Conservation (phyloP, 169 alveolate genomes). For the Plasmodium chabaudi region DNA sequence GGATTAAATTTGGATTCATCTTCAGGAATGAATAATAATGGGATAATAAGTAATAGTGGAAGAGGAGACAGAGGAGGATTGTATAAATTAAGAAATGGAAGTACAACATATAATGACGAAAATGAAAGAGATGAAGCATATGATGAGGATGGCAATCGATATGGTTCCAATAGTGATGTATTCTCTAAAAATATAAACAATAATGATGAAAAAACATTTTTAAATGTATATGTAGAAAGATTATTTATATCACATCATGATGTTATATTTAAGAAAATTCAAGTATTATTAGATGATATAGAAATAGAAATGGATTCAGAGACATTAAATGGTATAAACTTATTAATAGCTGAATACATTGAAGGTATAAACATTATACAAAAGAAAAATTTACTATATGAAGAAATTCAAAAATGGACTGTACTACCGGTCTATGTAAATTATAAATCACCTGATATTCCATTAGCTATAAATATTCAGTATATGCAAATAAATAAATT, state of each 20-base stretch:
- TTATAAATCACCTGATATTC: slow-evolving; percentile 81
- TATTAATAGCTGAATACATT: slow-evolving; percentile 66
- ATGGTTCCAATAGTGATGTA: not conserved
- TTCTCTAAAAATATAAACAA: slow-evolving; percentile 6
- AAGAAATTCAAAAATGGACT: slow-evolving; percentile 76
- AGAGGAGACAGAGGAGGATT: slow-evolving; percentile 17
- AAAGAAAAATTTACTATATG: slow-evolving; percentile 56
- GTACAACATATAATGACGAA: not conserved
- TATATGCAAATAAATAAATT: slow-evolving; percentile 84
- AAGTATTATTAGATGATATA: slow-evolving; percentile 85
- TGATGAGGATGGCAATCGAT: not conserved
- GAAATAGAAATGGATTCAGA: slow-evolving; percentile 85
- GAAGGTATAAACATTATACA: slow-evolving; percentile 61
- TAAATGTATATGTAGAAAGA: slow-evolving; percentile 87
- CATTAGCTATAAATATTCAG: slow-evolving; percentile 84
- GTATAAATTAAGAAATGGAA: not conserved
- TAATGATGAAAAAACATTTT: slow-evolving; percentile 76
- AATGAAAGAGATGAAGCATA: not conserved
- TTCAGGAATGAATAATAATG: not conserved
- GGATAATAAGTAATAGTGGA: not conserved
- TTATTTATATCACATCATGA: slow-evolving; percentile 86
- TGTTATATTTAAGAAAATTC: slow-evolving; percentile 83
- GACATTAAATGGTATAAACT: slow-evolving; percentile 67
- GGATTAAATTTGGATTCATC: slow-evolving; percentile 29
- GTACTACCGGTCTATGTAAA: slow-evolving; percentile 77